Percentiles rank a stretch among this genome's conserved stretches.
Conservation (phyloP, 2,329 filamentous ascomycete species). For the Sclerotinia nivalis region DNA sequence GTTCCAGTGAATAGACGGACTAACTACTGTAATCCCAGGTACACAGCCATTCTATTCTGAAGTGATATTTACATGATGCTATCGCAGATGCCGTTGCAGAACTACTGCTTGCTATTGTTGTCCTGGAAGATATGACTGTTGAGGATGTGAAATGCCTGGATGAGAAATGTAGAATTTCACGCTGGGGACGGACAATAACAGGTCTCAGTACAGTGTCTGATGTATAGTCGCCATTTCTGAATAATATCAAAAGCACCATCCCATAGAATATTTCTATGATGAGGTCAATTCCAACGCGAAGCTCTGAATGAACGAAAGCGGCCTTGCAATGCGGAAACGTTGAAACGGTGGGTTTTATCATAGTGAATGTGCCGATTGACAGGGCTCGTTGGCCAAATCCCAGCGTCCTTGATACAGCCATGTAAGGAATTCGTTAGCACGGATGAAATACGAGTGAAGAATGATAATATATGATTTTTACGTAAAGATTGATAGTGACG, state of each 20-base stretch:
- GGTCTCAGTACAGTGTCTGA: too few species aligned
- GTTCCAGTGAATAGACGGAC: constrained; percentile 24
- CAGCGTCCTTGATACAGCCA: neutral
- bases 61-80: neutral
- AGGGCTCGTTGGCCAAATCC: too few species aligned
- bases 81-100: neutral
- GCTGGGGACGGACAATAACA: too few species aligned
- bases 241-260: neutral
- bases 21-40: constrained; percentile 39
- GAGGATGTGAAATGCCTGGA: neutral
- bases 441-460: neutral
- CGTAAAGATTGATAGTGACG: neutral
- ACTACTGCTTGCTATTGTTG: neutral
- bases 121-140: neutral
- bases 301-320: neutral
- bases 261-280: too few species aligned
- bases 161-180: neutral
- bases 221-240: neutral
- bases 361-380: neutral
- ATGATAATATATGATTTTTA: neutral
- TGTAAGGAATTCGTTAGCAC: too few species aligned
- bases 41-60: constrained; percentile 29
- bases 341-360: neutral
- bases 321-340: neutral
- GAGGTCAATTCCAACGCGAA: neutral